Evolutionary conservation across 345 rosid species (phyloP).

Genomic region (Cardamine resedifolia): DNA sequence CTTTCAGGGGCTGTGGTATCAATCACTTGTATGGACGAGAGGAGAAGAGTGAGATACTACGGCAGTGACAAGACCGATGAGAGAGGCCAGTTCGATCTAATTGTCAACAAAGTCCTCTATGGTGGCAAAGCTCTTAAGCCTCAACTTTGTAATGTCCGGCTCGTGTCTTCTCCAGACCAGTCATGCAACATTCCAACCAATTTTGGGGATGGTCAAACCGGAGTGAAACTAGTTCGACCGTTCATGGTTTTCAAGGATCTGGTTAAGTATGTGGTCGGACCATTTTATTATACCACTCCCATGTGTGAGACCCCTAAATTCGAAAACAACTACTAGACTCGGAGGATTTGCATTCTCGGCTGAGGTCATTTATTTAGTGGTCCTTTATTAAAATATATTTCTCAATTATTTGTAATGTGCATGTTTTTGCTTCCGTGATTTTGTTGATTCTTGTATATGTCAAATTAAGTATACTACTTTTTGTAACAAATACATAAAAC

Average conservation of each 20-base stretch:
- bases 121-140: constrained; percentile 55
- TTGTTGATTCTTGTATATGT: constrained; percentile 21
- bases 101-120: constrained; percentile 37
- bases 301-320: constrained; percentile 64
- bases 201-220: constrained; percentile 58
- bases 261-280: constrained; percentile 46
- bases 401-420: neutral
- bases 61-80: constrained; percentile 66
- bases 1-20: constrained; percentile 59
- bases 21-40: constrained; percentile 67
- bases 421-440: constrained; percentile 19
- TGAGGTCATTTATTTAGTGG: constrained; percentile 1
- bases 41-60: constrained; percentile 56
- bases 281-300: constrained; percentile 63
- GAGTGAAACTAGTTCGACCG: constrained; percentile 57
- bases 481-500: neutral
- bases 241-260: constrained; percentile 45
- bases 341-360: constrained; percentile 7
- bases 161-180: constrained; percentile 64
- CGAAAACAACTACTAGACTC: constrained; percentile 31
- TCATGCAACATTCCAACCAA: constrained; percentile 63
- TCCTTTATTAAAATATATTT: neutral
- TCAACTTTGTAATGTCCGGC: constrained; percentile 54
- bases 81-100: constrained; percentile 56
- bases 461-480: neutral